Evolutionary conservation across 257 asterid species (phyloP).

Genomic region (Voacanga thouarsii): DNA sequence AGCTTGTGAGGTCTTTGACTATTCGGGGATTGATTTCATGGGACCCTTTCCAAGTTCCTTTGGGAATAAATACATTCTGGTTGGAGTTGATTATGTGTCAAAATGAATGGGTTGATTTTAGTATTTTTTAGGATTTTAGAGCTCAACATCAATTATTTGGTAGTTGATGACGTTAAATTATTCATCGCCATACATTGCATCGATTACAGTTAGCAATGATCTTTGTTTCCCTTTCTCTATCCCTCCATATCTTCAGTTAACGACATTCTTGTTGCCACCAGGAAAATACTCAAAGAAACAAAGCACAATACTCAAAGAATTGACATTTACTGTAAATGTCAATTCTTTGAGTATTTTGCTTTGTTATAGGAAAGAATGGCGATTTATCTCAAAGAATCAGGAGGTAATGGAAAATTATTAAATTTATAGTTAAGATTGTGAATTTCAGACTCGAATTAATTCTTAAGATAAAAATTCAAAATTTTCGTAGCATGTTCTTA

Average conservation of each 20-base stretch:
- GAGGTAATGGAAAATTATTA: slow-evolving; percentile 50
- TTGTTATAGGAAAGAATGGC: slow-evolving; percentile 54
- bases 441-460: background rate
- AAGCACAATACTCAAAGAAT: too few relatives aligned
- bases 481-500: background rate
- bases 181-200: slow-evolving; percentile 98
- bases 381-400: slow-evolving; percentile 69
- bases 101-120: too few relatives aligned
- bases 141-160: background rate
- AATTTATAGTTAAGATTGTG: background rate
- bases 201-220: slow-evolving; percentile 52
- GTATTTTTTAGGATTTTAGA: background rate
- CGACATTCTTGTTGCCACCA: background rate
- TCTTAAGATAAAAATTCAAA: background rate
- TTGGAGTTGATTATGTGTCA: too few relatives aligned
- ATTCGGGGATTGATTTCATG: too few relatives aligned
- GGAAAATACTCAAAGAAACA: too few relatives aligned
- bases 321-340: background rate
- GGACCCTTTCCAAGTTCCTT: too few relatives aligned
- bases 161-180: background rate
- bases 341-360: background rate
- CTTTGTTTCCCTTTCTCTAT: background rate
- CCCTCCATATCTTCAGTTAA: background rate
- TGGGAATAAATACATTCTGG: too few relatives aligned
- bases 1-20: too few relatives aligned